Conservation (phyloP, 2,329 filamentous ascomycete species). For the Capronia coronata region DNA sequence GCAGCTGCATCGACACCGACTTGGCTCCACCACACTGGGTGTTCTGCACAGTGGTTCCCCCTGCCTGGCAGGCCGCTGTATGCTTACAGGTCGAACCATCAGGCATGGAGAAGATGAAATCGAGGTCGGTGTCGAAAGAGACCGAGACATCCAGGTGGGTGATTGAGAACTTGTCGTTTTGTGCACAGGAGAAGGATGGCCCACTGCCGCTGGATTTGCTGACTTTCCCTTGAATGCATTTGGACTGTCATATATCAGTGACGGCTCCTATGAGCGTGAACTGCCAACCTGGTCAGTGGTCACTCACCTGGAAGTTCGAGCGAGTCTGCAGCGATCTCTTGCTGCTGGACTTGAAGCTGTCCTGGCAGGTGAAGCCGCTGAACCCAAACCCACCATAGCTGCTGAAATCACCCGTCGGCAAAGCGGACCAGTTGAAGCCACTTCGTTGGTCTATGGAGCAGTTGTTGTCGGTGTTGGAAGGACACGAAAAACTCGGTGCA, state of each 20-base stretch:
- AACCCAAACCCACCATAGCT: conserved; percentile 68
- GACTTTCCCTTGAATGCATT: conserved; percentile 56
- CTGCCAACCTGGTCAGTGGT: neutral
- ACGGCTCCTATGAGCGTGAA: neutral
- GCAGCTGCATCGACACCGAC: conserved; percentile 64
- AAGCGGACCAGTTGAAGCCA: conserved; percentile 66
- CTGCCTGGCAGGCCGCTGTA: conserved; percentile 58
- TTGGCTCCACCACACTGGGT: conserved; percentile 87
- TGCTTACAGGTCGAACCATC: conserved; percentile 80
- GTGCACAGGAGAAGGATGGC: conserved; percentile 55
- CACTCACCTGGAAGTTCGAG: conserved; percentile 30
- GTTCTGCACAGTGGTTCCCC: conserved; percentile 69
- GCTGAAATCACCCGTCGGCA: conserved; percentile 56
- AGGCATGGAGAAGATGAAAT: conserved; percentile 82
- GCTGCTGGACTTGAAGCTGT: conserved; percentile 52
- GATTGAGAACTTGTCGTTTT: conserved; percentile 63
- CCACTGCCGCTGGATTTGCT: conserved; percentile 37
- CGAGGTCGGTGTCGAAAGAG: conserved; percentile 69
- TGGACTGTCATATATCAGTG: conserved; percentile 48
- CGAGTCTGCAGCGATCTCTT: conserved; percentile 41
- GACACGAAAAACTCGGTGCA: conserved; percentile 56
- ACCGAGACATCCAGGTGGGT: conserved; percentile 64
- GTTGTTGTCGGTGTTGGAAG: conserved; percentile 67
- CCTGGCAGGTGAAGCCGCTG: conserved; percentile 63
- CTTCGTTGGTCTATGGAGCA: conserved; percentile 63